Evolutionary conservation across 805 yeast species (phyloP), one percentile per base, ranked within the genome.

Genomic region (Torulaspora indica): DNA sequence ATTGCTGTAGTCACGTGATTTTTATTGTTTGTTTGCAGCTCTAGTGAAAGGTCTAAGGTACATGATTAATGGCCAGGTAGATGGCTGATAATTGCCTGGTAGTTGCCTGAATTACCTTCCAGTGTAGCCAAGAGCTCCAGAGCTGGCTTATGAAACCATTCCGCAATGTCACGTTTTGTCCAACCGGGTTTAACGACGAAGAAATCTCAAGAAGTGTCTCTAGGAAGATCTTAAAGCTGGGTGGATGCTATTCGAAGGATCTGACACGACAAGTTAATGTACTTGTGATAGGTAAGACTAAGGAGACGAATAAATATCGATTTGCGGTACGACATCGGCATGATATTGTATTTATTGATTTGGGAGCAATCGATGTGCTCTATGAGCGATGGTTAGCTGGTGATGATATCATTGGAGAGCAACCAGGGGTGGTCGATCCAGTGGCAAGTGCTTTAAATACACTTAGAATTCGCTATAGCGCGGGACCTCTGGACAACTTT

Each of bases 231-330:
- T 58, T 64, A 22, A 66, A 72, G 7, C 68, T 83, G 60, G 91
- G 90, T 6, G 90, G 89, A 1, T 56, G 54, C 8, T 76, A 72
- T 51, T 70, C 73, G 46, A 71, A 71, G 33, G 82, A 82, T 54
- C 62, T 83, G 51, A 78, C 81, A 69, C 75, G 79, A 38, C 81
- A 79, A 57, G 81, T 78, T 2, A 72, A 75, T 42, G 75, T 76
- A 32, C 61, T 84, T 20, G 69, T 84, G 4, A 81, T 82, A 24
- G 88, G 87, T 1, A 71, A 70, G 32, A 65, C 75, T 23, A 65
- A 46, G 4, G 48, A 51, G 18, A 56, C 68, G 12, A 51, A 53
- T 35, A 63, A 63, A 32, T 63, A 58, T 38, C 51, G 54, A 30
- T 63, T 54, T 35, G 58, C 61, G 14, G 61, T 56, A 2, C 55